phyloP scores from a whole-genome alignment of 306 rosid genomes.

The Dalbergia oliveri region DNA sequence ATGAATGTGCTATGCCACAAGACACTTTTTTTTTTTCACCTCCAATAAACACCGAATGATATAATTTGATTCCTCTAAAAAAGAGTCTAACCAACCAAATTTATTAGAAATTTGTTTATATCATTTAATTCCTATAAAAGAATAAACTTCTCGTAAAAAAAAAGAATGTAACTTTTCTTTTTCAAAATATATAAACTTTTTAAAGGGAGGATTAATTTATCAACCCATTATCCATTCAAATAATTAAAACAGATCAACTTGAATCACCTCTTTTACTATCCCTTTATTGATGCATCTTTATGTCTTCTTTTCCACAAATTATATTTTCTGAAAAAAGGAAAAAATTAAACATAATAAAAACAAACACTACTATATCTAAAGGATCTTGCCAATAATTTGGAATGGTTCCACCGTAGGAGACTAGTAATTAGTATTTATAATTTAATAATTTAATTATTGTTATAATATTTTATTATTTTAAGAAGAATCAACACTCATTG shows the following conservation, averaged over 20 bases:
- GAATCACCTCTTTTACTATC: too few relatives aligned
- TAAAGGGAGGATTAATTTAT: too few relatives aligned
- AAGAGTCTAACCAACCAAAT: background rate
- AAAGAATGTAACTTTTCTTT: background rate
- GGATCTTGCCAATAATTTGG: conserved; percentile 34
- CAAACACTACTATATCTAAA: background rate
- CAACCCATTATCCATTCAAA: too few relatives aligned
- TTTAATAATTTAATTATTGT: conserved; percentile 19
- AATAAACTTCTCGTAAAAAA: too few relatives aligned
- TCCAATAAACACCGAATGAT: background rate
- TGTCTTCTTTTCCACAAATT: background rate
- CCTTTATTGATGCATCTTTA: background rate
- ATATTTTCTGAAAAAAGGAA: background rate
- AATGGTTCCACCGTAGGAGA: conserved; percentile 12
- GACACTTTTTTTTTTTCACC: background rate
- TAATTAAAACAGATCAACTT: too few relatives aligned
- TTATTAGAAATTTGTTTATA: background rate
- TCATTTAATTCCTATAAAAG: background rate
- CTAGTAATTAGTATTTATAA: conserved; percentile 43
- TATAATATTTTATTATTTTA: conserved; percentile 26
- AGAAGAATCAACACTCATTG: conserved; percentile 52
- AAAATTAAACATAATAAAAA: background rate
- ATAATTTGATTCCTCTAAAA: conserved; percentile 34
- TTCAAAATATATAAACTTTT: background rate
- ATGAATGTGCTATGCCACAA: conserved; percentile 24